These are phyloP conservation scores for Nigrospora osmanthi DNA, from an alignment of 2,329 filamentous ascomycete species.

Conservation along the genomic window DNA sequence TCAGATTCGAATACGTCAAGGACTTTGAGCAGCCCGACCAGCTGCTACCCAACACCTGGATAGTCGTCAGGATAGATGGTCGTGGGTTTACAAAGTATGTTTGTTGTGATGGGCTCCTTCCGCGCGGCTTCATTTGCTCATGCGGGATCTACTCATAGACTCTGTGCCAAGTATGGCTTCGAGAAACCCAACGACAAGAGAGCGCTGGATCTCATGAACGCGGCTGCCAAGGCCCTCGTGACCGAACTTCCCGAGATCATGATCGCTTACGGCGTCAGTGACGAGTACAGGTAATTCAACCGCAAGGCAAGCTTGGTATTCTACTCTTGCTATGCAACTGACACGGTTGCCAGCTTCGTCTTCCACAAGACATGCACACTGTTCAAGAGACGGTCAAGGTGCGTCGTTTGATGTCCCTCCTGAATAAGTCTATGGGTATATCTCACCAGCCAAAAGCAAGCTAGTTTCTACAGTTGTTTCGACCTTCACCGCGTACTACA, in stretches of 20 bases:
- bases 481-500: conserved; percentile 87
- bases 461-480: conserved; percentile 85
- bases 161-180: conserved; percentile 72
- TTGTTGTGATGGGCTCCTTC: background rate
- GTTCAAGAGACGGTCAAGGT: conserved; percentile 81
- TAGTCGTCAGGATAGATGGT: conserved; percentile 89
- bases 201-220: conserved; percentile 90
- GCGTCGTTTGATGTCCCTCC: conserved; percentile 14
- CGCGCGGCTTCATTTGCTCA: conserved; percentile 44
- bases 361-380: conserved; percentile 76
- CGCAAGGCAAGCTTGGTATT: background rate
- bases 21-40: conserved; percentile 75
- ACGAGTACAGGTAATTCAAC: conserved; percentile 70
- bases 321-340: conserved; percentile 2
- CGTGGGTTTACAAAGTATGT: conserved; percentile 85
- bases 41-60: conserved; percentile 87
- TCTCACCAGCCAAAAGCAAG: conserved; percentile 51
- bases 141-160: conserved; percentile 53
- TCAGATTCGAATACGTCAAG: conserved; percentile 89
- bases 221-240: conserved; percentile 78
- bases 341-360: conserved; percentile 58
- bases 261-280: conserved; percentile 87
- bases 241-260: conserved; percentile 76
- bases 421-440: background rate
- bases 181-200: conserved; percentile 86